A percentile compares a stretch with the other conserved stretches of the same genome.
Evolutionary conservation across 2,329 filamentous ascomycete species (phyloP).

Genomic region (Cladosporium colombiae): DNA sequence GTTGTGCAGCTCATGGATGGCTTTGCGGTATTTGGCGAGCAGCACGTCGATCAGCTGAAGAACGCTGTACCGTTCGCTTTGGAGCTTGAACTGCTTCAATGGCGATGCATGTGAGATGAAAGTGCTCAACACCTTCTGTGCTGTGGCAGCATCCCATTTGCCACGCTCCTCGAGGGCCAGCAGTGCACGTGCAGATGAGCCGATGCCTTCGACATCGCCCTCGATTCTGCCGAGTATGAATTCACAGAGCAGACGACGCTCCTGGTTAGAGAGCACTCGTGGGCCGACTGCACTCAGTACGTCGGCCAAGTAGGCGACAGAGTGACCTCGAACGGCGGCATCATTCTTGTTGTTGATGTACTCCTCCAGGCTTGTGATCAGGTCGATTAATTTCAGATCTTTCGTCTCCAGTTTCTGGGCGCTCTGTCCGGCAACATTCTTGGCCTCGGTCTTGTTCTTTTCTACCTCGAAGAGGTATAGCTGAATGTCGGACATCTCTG

Average conservation of each 20-base stretch:
- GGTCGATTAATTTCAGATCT: slow-evolving; percentile 60
- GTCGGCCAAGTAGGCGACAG: slow-evolving; percentile 54
- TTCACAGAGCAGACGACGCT: slow-evolving; percentile 60
- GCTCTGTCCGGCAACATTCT: slow-evolving; percentile 44
- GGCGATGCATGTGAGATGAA: slow-evolving; percentile 55
- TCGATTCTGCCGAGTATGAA: slow-evolving; percentile 67
- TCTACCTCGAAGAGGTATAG: slow-evolving; percentile 54
- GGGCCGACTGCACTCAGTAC: slow-evolving; percentile 53
- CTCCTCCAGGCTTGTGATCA: slow-evolving; percentile 65
- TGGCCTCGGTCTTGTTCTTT: slow-evolving; percentile 50
- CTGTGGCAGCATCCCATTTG: slow-evolving; percentile 60
- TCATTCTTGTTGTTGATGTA: slow-evolving; percentile 67
- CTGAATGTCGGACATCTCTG: slow-evolving; percentile 54
- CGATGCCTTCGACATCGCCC: slow-evolving; percentile 55
- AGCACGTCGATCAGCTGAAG: slow-evolving; percentile 62
- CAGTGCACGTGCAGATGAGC: slow-evolving; percentile 60
- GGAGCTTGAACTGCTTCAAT: slow-evolving; percentile 62
- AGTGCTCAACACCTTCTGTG: slow-evolving; percentile 55
- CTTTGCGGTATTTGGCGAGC: slow-evolving; percentile 61
- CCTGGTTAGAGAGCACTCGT: slow-evolving; percentile 61
- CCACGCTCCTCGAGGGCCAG: slow-evolving; percentile 60
- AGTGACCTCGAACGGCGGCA: slow-evolving; percentile 59
- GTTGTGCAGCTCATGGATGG: slow-evolving; percentile 58
- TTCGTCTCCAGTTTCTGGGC: slow-evolving; percentile 57
- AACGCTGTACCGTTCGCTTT: slow-evolving; percentile 61